Base-by-base conservation (phyloP, 225 moss, liverwort and hornwort genomes). In the Thuidium tamariscinum region DNA sequence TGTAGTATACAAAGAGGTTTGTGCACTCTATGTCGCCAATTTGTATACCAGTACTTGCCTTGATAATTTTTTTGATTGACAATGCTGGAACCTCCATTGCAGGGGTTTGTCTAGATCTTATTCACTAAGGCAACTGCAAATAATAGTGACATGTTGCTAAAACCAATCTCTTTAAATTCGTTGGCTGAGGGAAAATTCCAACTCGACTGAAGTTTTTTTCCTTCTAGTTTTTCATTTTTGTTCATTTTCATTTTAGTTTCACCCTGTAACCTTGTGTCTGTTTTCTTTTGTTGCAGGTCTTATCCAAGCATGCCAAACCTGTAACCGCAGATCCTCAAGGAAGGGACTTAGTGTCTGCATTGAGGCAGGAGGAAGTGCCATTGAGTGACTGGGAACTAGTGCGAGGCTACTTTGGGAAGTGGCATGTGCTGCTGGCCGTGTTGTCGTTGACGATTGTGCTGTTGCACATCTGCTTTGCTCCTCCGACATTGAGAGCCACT, bases 371-470 rank as follows among this genome's bases (percentile, higher is more conserved):
- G 16, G 95, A 92, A 74, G 89, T 52, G 74, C 96, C 95, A 14
- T 89, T 93, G 83, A 96, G 93, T 84, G 95, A 96, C 82, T 95
- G 95, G 95, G 93, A 98, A 81, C 90, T 96, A 51, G 92, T 94
- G 51, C 85, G 89, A 80, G 92, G 93, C 69, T 98, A 98, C 66
- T 98, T 98, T n/a, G 98, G 98, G 82, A 98, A 95, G 86, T 91
- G 85, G 65, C 96, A 95, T 56, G 98, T 98, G 74, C 85, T 98
- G 56, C 87, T 96, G 39, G 94, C 95, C 26, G 83, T 94, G 41
- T 62, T 96, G 59, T 95, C 91, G 25, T 70, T 94, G 83, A 68
- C 86, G 73, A 52, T 94, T 49, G 91, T 98, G 84, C 86, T 96
- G 25, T 56, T 98, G 67, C 96, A 98, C 86, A 94, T 98, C n/a